These are phyloP conservation scores for Davidsoniella australis DNA, from an alignment of 2,329 filamentous ascomycete species.

Conservation along the genomic window DNA sequence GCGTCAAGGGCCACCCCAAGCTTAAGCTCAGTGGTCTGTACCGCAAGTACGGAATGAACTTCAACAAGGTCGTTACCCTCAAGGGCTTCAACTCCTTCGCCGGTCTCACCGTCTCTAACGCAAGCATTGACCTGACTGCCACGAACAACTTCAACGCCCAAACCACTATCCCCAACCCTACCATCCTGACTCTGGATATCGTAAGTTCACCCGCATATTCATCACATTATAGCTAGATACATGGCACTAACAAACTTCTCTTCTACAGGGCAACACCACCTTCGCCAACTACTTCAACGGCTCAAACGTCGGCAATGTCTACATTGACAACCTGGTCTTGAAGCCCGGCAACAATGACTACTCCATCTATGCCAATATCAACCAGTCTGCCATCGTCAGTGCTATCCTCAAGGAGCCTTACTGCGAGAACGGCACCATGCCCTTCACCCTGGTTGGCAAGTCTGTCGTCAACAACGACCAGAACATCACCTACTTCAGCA, in stretches of 20 bases:
- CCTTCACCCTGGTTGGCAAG: constrained; percentile 36
- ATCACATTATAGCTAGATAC: background rate
- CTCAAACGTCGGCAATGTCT: constrained; percentile 34
- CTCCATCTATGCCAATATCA: constrained; percentile 35
- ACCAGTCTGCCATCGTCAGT: constrained; percentile 30
- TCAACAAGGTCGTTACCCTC: constrained; percentile 37
- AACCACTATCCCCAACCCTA: constrained; percentile 45
- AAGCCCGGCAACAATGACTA: constrained; percentile 40
- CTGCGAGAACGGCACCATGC: constrained; percentile 37
- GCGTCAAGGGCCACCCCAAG: constrained; percentile 33
- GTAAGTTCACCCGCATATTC: constrained; percentile 23
- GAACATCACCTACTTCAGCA: constrained; percentile 36
- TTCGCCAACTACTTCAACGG: constrained; percentile 41
- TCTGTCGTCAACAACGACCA: constrained; percentile 34
- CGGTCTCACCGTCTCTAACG: constrained; percentile 34
- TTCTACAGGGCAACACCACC: constrained; percentile 40
- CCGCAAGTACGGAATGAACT: constrained; percentile 31
- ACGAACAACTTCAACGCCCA: constrained; percentile 40
- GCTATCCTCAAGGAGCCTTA: constrained; percentile 26
- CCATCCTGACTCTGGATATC: constrained; percentile 45
- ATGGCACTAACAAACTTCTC: constrained; percentile 2
- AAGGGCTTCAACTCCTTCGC: constrained; percentile 30
- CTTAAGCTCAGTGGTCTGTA: constrained; percentile 33
- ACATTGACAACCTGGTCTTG: constrained; percentile 41
- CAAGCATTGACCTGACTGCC: constrained; percentile 26